These are phyloP conservation scores for Arthrinium puccinioides DNA, from an alignment of 2,329 filamentous ascomycete genomes.

Conservation along the genomic window DNA sequence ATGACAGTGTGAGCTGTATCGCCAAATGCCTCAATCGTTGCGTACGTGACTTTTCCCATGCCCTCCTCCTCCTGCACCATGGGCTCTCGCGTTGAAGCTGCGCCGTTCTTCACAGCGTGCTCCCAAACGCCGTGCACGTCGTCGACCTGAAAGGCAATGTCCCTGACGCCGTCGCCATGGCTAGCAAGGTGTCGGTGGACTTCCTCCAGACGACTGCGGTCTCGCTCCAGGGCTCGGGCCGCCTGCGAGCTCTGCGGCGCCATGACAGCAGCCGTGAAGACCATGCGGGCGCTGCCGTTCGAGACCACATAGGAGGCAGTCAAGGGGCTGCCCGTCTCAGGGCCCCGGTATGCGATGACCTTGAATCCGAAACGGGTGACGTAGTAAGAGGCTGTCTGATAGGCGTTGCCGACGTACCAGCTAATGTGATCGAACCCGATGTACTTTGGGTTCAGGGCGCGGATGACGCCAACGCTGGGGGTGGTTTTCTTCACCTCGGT, in stretches of 20 bases:
- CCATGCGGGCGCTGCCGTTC: not conserved
- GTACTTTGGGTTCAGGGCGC: too few relatives aligned
- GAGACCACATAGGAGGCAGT: not conserved
- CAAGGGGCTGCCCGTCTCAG: not conserved
- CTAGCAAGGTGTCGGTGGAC: not conserved
- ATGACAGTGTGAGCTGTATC: not conserved
- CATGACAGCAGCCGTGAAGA: not conserved
- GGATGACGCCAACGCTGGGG: too few relatives aligned
- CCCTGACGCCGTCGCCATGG: not conserved
- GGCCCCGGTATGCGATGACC: not conserved
- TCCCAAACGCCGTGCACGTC: not conserved
- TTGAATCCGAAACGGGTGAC: not conserved
- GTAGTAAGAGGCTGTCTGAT: not conserved
- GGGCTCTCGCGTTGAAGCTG: not conserved
- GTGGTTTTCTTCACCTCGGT: too few relatives aligned
- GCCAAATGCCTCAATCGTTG: not conserved
- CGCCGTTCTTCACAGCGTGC: not conserved
- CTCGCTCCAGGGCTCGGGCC: not conserved
- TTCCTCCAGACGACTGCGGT: not conserved
- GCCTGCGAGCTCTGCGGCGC: not conserved
- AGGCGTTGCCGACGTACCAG: not conserved
- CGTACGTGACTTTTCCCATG: not conserved
- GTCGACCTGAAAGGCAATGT: not conserved
- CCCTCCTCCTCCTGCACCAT: not conserved
- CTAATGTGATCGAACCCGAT: not conserved